Evolutionary conservation across 2,329 filamentous ascomycete species (phyloP).

Genomic region (Calonectria henricotiae): DNA sequence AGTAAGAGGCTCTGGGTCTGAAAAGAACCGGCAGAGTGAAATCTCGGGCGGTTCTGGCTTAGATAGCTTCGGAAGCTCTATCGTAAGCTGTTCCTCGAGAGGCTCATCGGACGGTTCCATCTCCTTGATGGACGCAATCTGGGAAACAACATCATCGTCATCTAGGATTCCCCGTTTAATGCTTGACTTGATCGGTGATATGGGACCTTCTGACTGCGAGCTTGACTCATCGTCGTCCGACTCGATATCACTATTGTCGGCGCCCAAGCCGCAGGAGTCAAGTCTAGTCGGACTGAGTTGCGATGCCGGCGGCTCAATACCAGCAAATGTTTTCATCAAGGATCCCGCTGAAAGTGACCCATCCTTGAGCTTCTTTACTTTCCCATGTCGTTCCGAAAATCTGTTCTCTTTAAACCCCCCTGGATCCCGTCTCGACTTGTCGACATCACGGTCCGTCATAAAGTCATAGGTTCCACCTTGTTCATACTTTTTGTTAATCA

Average conservation of each 20-base stretch:
- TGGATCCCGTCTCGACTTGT: constrained; percentile 52
- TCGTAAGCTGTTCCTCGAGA: constrained; percentile 63
- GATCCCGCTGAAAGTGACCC: constrained; percentile 44
- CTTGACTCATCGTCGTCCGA: constrained; percentile 73
- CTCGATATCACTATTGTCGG: constrained; percentile 67
- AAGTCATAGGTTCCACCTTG: constrained; percentile 71
- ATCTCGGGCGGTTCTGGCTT: constrained; percentile 67
- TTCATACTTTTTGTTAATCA: constrained; percentile 74
- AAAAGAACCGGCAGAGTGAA: constrained; percentile 71
- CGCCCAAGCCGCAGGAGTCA: constrained; percentile 61
- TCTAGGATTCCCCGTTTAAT: constrained; percentile 62
- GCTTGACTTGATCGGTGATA: constrained; percentile 68
- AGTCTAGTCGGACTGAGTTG: constrained; percentile 59
- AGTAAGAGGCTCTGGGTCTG: constrained; percentile 71
- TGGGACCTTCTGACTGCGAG: constrained; percentile 66
- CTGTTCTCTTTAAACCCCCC: constrained; percentile 64
- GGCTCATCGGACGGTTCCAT: constrained; percentile 64
- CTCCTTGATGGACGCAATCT: constrained; percentile 69
- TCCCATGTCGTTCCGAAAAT: constrained; percentile 67
- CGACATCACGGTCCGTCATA: constrained; percentile 55
- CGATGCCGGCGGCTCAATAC: constrained; percentile 48
- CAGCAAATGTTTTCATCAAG: constrained; percentile 52
- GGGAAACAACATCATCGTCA: constrained; percentile 72
- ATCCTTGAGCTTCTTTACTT: constrained; percentile 57
- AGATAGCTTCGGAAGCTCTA: constrained; percentile 67